Conservation (phyloP, 345 rosid genomes). For the Sonneratia alba region DNA sequence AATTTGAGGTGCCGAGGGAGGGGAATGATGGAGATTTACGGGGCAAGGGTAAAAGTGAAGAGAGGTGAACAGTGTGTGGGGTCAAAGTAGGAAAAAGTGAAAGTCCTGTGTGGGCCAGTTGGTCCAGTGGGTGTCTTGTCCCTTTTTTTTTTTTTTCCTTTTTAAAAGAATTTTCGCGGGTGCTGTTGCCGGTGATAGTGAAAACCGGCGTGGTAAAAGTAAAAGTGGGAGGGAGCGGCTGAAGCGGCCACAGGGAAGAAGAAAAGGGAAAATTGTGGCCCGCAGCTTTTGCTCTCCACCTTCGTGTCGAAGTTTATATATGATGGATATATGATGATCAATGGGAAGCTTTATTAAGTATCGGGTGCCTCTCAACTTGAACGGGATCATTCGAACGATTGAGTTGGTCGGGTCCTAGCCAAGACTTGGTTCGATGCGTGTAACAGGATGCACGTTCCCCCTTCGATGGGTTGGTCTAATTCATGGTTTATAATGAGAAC, state of each 20-base stretch:
- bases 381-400: too few species aligned
- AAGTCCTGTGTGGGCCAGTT: neutral
- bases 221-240: conserved; percentile 16
- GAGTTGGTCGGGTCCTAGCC: too few species aligned
- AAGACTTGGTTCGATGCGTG: too few species aligned
- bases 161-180: neutral
- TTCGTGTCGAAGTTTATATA: neutral
- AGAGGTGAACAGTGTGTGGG: neutral
- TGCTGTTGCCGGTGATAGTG: conserved; percentile 2
- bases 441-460: too few species aligned
- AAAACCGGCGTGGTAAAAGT: conserved; percentile 8
- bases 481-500: too few species aligned
- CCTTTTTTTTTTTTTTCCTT: neutral
- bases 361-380: neutral
- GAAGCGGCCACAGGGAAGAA: conserved; percentile 51
- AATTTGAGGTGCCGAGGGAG: conserved; percentile 25
- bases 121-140: neutral
- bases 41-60: conserved; percentile 6
- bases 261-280: conserved; percentile 34
- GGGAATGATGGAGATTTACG: neutral
- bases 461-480: too few species aligned
- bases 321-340: neutral
- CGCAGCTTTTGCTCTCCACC: conserved; percentile 40
- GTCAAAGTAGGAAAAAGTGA: conserved; percentile 3
- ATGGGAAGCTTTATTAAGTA: neutral